Conservation (phyloP, 2,329 filamentous ascomycete species). For the Cladosporium austrohemisphaericum region DNA sequence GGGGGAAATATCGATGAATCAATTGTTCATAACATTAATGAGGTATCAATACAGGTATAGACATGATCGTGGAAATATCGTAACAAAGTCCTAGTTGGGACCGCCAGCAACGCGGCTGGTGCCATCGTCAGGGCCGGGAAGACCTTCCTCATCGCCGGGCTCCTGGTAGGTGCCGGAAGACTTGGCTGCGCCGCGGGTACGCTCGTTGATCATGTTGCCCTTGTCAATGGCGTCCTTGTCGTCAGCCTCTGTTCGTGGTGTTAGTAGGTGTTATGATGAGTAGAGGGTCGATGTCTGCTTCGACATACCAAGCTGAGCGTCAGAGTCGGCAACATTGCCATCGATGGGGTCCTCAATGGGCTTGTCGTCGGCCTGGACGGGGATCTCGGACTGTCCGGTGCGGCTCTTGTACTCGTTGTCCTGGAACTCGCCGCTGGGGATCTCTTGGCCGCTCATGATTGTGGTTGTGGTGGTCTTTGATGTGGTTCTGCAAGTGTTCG, state of each 20-base stretch:
- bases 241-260: conserved; percentile 37
- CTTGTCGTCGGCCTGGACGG: conserved; percentile 47
- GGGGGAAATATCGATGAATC: too few species aligned
- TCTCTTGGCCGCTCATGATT: conserved; percentile 20
- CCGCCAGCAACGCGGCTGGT: conserved; percentile 18
- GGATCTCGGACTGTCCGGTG: conserved; percentile 47
- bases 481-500: neutral
- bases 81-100: neutral
- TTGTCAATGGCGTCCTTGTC: conserved; percentile 49
- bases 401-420: conserved; percentile 48
- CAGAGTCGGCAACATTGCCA: conserved; percentile 43
- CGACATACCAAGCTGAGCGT: conserved; percentile 44
- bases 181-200: conserved; percentile 48
- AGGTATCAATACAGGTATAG: neutral
- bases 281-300: neutral
- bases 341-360: conserved; percentile 46
- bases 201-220: conserved; percentile 45
- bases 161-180: conserved; percentile 44
- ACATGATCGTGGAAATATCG: neutral
- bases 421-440: conserved; percentile 32
- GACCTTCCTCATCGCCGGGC: conserved; percentile 50
- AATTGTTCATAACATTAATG: neutral
- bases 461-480: neutral
- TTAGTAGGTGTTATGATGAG: neutral
- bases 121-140: conserved; percentile 26